Base-by-base conservation (phyloP, 1,284 basidiomycete species). In the Heliocybe sulcata region DNA sequence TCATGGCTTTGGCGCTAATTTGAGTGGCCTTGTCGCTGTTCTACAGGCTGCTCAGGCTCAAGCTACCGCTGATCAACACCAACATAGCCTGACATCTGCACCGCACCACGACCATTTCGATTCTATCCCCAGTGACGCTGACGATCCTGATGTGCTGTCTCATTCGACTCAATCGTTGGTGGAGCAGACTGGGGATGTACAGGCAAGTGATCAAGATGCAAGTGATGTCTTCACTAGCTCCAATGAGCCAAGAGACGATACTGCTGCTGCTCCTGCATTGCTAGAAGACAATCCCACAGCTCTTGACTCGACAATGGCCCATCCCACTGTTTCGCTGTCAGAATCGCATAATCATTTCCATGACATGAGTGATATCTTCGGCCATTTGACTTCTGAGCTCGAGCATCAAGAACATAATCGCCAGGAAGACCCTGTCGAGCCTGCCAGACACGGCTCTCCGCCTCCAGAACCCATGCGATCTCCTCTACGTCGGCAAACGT, bases 331-430 rank as follows among this genome's bases (percentile, higher is more conserved):
- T 60, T 67, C 69, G 14, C 53, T 79, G 33, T 71, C 80, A 35
- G 64, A 76, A 54, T 75, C 79, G 45, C 72, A 77, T 29, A 70
- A 72, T 51, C 81, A 84, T 61, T 87, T 85, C 63, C 73, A 77
- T 29, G 87, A 90, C 63, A 81, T 90, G 56, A 84, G 77, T 59
- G 87, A 89, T 62, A 88, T 90, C 54, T 69, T 90, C 52, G 83
- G 77, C 59, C 85, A 88, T 60, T 77, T 89, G 45, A 79, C 82
- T 35, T 77, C 81, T 29, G 47, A 26, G 8, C 82, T 85, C 57
- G 85, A 89, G 58, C 86, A 83, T 59, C 73, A 76, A 27, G 77
- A 79, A 48, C 66, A 77, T 6, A 72, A 76, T 52, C 72, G 83
- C 60, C 73, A 76, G 27, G 77, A 72, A 47, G 69, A 64, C 2